These are phyloP conservation scores for Pleurostoma richardsiae DNA, from an alignment of 2,329 filamentous ascomycete genomes.

Conservation along the genomic window DNA sequence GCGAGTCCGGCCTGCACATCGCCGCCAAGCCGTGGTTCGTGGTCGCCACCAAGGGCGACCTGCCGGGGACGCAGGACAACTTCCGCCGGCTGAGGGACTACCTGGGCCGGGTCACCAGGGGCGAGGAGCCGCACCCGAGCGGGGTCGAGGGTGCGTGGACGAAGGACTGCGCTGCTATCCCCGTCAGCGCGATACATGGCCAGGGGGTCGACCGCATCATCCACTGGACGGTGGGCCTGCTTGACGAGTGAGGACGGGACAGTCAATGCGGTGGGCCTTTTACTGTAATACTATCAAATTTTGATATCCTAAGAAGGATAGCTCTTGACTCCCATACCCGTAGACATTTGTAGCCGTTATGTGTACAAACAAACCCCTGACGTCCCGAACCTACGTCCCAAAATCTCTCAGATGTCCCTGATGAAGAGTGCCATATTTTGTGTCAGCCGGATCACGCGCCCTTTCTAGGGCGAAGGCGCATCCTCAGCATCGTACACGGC, in stretches of 20 bases:
- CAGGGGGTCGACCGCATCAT: constrained; percentile 75
- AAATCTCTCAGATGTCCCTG: too few species aligned
- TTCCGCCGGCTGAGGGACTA: constrained; percentile 68
- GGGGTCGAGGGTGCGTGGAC: constrained; percentile 53
- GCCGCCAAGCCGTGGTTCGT: constrained; percentile 97
- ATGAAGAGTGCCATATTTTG: too few species aligned
- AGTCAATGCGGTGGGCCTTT: too few species aligned
- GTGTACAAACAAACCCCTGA: too few species aligned
- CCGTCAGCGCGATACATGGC: constrained; percentile 83
- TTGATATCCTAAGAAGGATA: too few species aligned
- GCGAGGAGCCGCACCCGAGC: constrained; percentile 67
- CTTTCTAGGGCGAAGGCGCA: neutral
- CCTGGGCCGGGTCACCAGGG: constrained; percentile 59
- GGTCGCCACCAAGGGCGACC: constrained; percentile 86
- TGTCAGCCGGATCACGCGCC: too few species aligned
- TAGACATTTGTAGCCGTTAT: too few species aligned
- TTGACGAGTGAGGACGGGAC: constrained; percentile 40
- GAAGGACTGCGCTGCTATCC: constrained; percentile 64
- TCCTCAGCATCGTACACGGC: constrained; percentile 4
- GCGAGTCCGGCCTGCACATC: constrained; percentile 57
- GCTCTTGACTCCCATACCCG: too few species aligned
- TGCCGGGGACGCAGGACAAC: constrained; percentile 73
- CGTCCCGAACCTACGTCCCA: too few species aligned
- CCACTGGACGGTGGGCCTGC: constrained; percentile 64
- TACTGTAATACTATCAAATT: too few species aligned